Evolutionary conservation across 228 moss, liverwort and hornwort species (phyloP), one percentile per base, ranked within the genome.

Genomic region (Sphagnum magellanicum): DNA sequence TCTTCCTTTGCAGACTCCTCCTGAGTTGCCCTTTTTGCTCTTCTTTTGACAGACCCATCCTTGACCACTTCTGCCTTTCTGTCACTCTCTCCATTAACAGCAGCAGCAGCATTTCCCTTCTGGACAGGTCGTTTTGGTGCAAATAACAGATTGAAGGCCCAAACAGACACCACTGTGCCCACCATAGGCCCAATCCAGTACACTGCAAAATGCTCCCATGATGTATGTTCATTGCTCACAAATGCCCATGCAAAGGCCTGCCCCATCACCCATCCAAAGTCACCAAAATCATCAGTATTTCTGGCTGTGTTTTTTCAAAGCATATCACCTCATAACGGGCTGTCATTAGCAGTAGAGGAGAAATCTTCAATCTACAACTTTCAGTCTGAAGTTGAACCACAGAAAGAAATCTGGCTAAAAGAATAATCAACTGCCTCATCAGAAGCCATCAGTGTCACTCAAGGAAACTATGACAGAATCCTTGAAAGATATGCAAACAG

Each of bases 211-310:
- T 94, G 73, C 75, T 91, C 86, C 15, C 6, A 5, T 0, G 78
- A 67, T 47, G 73, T 17, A 50, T 78, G 78, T 9, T 68, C 75
- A 47, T 74, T 71, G 50, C 88, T 84, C 12, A 81, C 65, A 64
- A 79, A 83, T 15, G 88, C 94, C 94, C 94, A 94, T 50, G 79
- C 94, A 14, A 91, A 94, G 0, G 88, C 81, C 79, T 94, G 81
- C 5, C 61, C 12, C 16, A 10, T 6, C 61, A 10, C 15, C 16
- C 61, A 11, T 6, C 12, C 12, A 6, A 61, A 6, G 0, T 11
- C 14, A 61, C 12, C 16, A 6, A 11, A 15, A 0, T 61, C 61
- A 10, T 11, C 12, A 11, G 11, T 61, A 4, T 6, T 61, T 55
- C 12, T 55, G 55, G 9, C 55, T 8, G 55, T 55, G 55, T 8